A percentile compares a stretch with the other conserved stretches of the same genome.
phyloP scores from a whole-genome alignment of 331 rosid genomes.

The Phaseolus coccineus region DNA sequence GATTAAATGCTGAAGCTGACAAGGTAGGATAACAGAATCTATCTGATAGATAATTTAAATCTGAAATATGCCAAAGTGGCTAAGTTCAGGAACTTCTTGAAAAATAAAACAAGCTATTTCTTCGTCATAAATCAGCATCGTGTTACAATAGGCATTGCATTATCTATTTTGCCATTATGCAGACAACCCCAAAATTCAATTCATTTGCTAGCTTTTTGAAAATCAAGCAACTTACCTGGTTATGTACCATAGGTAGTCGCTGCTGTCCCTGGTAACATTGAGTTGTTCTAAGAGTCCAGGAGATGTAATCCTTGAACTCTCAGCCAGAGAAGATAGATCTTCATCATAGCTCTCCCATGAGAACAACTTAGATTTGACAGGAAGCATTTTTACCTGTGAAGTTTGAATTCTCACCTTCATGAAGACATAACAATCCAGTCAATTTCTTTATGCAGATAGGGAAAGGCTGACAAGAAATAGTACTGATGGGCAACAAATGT shows the following conservation, averaged over 20 bases:
- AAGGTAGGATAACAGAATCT: not conserved
- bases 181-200: not conserved
- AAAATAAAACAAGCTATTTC: constrained; percentile 20
- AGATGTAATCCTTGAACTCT: constrained; percentile 61
- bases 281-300: constrained; percentile 89
- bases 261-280: constrained; percentile 83
- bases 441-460: constrained; percentile 26
- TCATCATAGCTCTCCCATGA: constrained; percentile 90
- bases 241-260: constrained; percentile 96
- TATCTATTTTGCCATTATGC: not conserved
- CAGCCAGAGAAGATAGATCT: constrained; percentile 77
- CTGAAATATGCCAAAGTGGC: not conserved
- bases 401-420: constrained; percentile 77
- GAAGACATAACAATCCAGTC: constrained; percentile 38
- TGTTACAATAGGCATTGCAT: not conserved
- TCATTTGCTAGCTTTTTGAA: not conserved
- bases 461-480: constrained; percentile 20
- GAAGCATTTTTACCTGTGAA: constrained; percentile 72
- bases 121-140: not conserved
- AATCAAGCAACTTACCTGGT: constrained; percentile 66
- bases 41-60: not conserved
- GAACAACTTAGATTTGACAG: constrained; percentile 54
- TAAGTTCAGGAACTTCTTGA: not conserved
- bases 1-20: constrained; percentile 9
- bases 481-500: constrained; percentile 16